Evolutionary conservation across 2,329 filamentous ascomycete species (phyloP).

Genomic region (Epicoccum nigrum): DNA sequence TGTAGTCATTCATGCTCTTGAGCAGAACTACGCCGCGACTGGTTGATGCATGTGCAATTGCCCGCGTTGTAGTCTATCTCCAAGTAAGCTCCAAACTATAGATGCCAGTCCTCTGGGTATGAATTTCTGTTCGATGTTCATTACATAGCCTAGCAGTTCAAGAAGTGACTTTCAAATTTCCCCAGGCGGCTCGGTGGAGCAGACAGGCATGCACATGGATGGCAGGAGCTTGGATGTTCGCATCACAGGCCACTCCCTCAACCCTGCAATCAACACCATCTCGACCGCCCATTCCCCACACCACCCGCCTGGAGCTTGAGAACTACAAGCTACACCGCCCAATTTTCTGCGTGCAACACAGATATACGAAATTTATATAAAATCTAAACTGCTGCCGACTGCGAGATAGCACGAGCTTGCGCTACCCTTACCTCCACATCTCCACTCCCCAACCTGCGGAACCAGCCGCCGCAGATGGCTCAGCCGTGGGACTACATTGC

Average conservation of each 20-base stretch:
- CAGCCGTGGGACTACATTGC: constrained; percentile 97
- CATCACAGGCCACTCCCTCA: constrained; percentile 21
- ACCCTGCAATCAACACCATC: constrained; percentile 12
- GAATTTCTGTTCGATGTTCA: background rate
- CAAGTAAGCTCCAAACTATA: too few relatives aligned
- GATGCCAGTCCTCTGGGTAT: too few relatives aligned
- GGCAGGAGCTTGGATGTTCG: constrained; percentile 25
- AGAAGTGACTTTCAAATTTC: constrained; percentile 8
- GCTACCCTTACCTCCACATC: constrained; percentile 8
- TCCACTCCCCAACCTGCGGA: constrained; percentile 11
- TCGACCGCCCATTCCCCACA: constrained; percentile 3
- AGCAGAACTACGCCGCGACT: too few relatives aligned
- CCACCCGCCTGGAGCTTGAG: background rate
- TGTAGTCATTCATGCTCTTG: too few relatives aligned
- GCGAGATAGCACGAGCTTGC: constrained; percentile 4
- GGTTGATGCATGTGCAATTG: too few relatives aligned
- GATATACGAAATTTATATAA: background rate
- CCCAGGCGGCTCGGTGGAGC: constrained; percentile 1
- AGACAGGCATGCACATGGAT: too few relatives aligned
- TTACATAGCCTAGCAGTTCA: background rate
- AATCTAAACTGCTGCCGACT: too few relatives aligned
- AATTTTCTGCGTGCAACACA: background rate
- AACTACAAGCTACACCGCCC: background rate
- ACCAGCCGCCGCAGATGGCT: constrained; percentile 46
- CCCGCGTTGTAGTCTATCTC: too few relatives aligned